phyloP scores from a whole-genome alignment of 2,329 filamentous ascomycete species.

The Paracoccidioides brasiliensis region DNA sequence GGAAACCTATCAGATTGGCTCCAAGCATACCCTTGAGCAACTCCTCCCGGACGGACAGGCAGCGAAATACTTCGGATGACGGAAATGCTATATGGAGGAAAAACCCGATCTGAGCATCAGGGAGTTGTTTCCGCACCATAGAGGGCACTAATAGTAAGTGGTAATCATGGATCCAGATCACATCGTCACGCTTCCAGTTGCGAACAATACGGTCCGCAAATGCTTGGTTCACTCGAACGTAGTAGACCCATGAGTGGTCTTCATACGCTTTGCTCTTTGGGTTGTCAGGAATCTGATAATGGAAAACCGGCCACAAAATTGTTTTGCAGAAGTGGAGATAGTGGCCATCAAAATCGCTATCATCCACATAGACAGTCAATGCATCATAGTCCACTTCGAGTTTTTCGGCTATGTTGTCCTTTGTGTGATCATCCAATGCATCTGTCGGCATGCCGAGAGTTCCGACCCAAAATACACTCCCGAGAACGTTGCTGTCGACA shows the following conservation, averaged over 20 bases:
- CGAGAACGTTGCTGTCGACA: conserved; percentile 52
- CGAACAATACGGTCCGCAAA: conserved; percentile 84
- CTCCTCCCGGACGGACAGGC: conserved; percentile 72
- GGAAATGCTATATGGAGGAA: conserved; percentile 93
- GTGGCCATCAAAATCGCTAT: conserved; percentile 88
- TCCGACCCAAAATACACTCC: conserved; percentile 78
- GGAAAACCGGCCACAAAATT: conserved; percentile 93
- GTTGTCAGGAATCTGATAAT: conserved; percentile 95
- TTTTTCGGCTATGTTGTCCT: conserved; percentile 69
- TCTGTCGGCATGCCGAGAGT: conserved; percentile 92
- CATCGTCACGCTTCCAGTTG: conserved; percentile 86
- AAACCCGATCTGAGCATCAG: conserved; percentile 90
- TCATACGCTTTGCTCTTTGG: conserved; percentile 97
- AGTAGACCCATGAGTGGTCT: conserved; percentile 93
- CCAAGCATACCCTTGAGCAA: conserved; percentile 86
- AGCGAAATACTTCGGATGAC: conserved; percentile 90
- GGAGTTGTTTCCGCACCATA: conserved; percentile 75
- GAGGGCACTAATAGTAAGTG: conserved; percentile 77
- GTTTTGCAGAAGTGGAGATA: conserved; percentile 96
- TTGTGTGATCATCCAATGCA: conserved; percentile 60
- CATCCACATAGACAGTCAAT: conserved; percentile 70
- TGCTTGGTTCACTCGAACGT: conserved; percentile 80
- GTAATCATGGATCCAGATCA: conserved; percentile 93
- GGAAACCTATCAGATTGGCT: conserved; percentile 84
- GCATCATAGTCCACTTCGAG: conserved; percentile 72